Conservation (phyloP, 768 basidiomycete genomes). For the Clitopilus hobsonii region DNA sequence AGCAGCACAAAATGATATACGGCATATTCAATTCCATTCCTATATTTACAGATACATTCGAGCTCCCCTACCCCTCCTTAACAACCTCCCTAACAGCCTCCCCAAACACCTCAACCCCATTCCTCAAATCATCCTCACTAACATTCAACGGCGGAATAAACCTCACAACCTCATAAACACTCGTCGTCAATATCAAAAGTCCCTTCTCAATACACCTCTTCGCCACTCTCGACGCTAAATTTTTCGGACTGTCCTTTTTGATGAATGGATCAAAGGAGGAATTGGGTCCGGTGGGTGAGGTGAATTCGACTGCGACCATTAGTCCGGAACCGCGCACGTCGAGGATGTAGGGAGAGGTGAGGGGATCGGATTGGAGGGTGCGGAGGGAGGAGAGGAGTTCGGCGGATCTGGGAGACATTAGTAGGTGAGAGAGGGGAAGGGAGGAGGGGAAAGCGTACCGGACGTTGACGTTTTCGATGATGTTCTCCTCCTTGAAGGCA, state of each 20-base stretch:
- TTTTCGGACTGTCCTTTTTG: constrained; percentile 28
- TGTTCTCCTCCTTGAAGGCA: constrained; percentile 73
- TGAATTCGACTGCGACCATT: constrained; percentile 84
- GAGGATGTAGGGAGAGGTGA: constrained; percentile 55
- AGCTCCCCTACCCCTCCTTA: constrained; percentile 26
- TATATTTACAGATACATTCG: background rate
- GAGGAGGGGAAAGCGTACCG: constrained; percentile 36
- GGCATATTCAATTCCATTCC: too few species aligned
- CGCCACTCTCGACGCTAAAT: constrained; percentile 64
- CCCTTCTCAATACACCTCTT: constrained; percentile 83
- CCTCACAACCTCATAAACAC: constrained; percentile 80
- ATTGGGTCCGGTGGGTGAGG: constrained; percentile 50
- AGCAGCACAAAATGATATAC: too few species aligned
- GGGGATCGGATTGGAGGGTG: constrained; percentile 48
- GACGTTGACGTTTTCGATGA: constrained; percentile 73
- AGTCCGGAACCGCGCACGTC: constrained; percentile 88
- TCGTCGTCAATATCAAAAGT: constrained; percentile 84
- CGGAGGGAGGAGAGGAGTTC: constrained; percentile 67
- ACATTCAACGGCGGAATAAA: constrained; percentile 94
- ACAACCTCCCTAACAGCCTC: constrained; percentile 71
- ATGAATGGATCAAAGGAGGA: constrained; percentile 39
- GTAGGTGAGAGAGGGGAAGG: background rate
- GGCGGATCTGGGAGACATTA: constrained; percentile 42
- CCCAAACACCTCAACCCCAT: constrained; percentile 60
- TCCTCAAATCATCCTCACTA: constrained; percentile 65